Base-by-base conservation (phyloP, 148 eudicot species). In the Rhododendron ovatum region DNA sequence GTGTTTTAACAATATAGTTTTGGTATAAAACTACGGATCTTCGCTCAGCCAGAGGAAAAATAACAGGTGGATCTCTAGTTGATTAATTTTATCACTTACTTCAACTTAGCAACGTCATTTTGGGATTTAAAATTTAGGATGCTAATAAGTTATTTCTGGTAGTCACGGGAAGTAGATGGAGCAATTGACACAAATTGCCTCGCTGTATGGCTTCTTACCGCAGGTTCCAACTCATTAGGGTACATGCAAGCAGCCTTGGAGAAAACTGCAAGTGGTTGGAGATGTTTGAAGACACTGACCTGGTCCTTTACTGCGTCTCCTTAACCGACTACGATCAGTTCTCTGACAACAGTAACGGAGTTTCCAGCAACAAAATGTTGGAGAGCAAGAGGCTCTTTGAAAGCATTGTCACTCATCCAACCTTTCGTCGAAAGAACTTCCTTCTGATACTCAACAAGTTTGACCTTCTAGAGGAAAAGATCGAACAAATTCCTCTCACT, bases 251-350 rank as follows among this genome's bases (percentile, higher is more conserved):
- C 87, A 89, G 91, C 89, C 92, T 96, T 1, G 97, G 98, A 86
- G 84, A 93, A 84, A 92, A 93, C 82, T 92, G 95, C 93, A 96
- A 93, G 87, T 94, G 94, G 98, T 48, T 96, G 50, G 93, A 89
- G 88, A 96, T 94, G 98, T 96, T 96, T 69, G 96, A 94, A 91
- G 94, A 93, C 51, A 88, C 89, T 15, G 85, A 87, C 33, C 87
- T 96, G 0, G 91, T 96, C 83, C 77, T 95, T 3, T 94, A 85
- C 61, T 91, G 94, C 71, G 95, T 94, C 41, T 84, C 93, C 41
- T 89, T 95, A 41, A 91, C 91, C 0, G 94, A 91, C 41, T 96
- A 93, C 37, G 92, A 90, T 51, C 89, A 94, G 82, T 90, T 88
- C 33, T 84, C 63, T 71, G 71, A 78, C 2, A 90, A 90, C 81